These are phyloP conservation scores for Tetrapisispora nanseiensis DNA, from an alignment of 805 yeast genomes.

Conservation along the genomic window DNA sequence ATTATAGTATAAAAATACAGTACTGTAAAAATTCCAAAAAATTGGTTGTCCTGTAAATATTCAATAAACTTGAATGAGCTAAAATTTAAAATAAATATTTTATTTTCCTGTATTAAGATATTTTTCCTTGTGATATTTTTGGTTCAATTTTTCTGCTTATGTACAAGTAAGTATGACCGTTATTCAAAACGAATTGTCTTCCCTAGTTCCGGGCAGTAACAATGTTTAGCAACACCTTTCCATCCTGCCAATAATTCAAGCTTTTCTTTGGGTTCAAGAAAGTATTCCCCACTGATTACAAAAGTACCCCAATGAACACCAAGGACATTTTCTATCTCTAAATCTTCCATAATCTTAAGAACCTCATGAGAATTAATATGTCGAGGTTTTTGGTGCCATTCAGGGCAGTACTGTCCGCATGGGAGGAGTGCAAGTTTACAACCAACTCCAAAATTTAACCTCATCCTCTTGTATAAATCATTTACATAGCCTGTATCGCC, in stretches of 20 bases:
- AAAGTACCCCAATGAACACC: slow-evolving; percentile 98
- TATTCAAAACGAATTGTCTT: slow-evolving; percentile 43
- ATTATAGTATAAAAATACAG: too few relatives aligned
- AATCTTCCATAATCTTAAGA: slow-evolving; percentile 51
- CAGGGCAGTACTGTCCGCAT: slow-evolving; percentile 90
- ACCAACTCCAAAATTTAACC: slow-evolving; percentile 49
- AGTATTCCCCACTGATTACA: slow-evolving; percentile 78
- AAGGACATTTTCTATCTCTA: slow-evolving; percentile 51
- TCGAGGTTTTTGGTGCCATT: slow-evolving; percentile 87
- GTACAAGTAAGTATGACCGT: neutral
- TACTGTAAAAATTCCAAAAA: too few relatives aligned
- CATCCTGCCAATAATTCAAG: slow-evolving; percentile 42
- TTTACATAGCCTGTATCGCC: slow-evolving; percentile 91
- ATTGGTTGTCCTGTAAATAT: too few relatives aligned
- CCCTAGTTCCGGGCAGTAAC: slow-evolving; percentile 68
- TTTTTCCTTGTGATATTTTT: too few relatives aligned
- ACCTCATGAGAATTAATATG: slow-evolving; percentile 81
- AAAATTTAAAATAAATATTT: too few relatives aligned
- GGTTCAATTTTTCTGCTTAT: too few relatives aligned
- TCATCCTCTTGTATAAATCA: slow-evolving; percentile 61
- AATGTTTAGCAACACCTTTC: slow-evolving; percentile 26
- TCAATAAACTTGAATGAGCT: too few relatives aligned
- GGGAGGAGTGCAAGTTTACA: slow-evolving; percentile 67
- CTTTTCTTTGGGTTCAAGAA: slow-evolving; percentile 66
- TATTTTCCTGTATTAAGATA: too few relatives aligned